phyloP scores from a whole-genome alignment of 1,284 basidiomycete genomes.

The Coniferiporia sulphurascens region DNA sequence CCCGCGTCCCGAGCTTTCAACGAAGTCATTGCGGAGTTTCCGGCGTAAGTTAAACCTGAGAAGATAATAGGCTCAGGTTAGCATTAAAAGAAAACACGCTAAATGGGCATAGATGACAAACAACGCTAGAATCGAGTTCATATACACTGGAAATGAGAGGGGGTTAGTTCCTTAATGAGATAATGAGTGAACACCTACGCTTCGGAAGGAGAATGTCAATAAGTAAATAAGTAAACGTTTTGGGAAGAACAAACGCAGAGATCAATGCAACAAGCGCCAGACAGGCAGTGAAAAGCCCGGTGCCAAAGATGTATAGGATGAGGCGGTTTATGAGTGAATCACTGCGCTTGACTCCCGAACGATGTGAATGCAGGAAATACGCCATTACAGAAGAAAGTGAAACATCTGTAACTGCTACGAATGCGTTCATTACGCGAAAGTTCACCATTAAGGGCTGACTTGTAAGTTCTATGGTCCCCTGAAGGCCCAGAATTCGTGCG shows the following conservation, averaged over 20 bases:
- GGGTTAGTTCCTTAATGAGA: background rate
- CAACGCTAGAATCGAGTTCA: background rate
- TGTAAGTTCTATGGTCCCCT: background rate
- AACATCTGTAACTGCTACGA: background rate
- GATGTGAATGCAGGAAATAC: background rate
- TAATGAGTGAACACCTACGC: background rate
- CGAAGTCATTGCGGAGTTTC: background rate
- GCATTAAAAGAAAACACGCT: background rate
- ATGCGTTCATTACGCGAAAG: background rate
- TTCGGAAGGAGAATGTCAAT: background rate
- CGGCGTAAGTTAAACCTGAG: background rate
- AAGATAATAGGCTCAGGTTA: background rate
- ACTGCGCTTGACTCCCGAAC: slow-evolving; percentile 2
- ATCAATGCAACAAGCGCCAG: slow-evolving; percentile 4
- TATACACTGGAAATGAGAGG: background rate
- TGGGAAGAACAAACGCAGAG: background rate
- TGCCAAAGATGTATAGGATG: slow-evolving; percentile 5
- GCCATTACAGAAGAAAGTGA: background rate
- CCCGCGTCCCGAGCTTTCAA: background rate
- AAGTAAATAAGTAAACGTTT: background rate
- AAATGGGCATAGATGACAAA: background rate
- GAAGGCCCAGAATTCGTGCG: background rate
- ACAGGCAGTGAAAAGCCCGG: background rate
- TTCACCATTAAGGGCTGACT: background rate
- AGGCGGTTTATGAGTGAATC: slow-evolving; percentile 7